Evolutionary conservation across 1,284 basidiomycete species (phyloP).

Genomic region (Exobasidium cylindrosporum): DNA sequence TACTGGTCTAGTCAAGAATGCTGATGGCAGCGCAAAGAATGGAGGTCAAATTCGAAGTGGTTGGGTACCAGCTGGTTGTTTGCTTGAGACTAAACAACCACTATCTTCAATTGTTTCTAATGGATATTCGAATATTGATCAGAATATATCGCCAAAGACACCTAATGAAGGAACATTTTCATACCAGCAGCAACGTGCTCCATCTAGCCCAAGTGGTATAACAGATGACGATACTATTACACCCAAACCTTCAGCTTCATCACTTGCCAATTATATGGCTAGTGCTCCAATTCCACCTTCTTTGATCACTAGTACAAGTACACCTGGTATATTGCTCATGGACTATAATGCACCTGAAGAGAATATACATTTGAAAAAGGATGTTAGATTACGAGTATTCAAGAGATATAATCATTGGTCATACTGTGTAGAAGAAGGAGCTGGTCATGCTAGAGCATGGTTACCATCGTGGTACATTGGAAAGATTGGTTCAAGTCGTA

Average conservation of each 20-base stretch:
- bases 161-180: not conserved
- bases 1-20: conserved; percentile 70
- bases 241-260: not conserved
- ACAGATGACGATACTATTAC: not conserved
- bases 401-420: conserved; percentile 96
- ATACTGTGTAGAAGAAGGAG: conserved; percentile 60
- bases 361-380: conserved; percentile 79
- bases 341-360: conserved; percentile 72
- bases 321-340: conserved; percentile 90
- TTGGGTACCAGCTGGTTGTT: conserved; percentile 66
- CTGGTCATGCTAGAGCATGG: conserved; percentile 47
- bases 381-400: conserved; percentile 83
- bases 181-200: not conserved
- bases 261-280: conserved; percentile 32
- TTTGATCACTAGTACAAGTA: conserved; percentile 86
- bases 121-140: not conserved
- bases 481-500: conserved; percentile 1
- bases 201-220: not conserved
- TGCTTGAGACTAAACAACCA: conserved; percentile 72
- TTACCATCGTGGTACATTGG: conserved; percentile 50
- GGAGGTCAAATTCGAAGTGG: conserved; percentile 35
- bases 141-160: not conserved
- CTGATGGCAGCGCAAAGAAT: conserved; percentile 73
- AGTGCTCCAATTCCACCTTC: conserved; percentile 72
- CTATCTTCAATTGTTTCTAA: conserved; percentile 50